A percentile compares a stretch with the other conserved stretches of the same genome.
These are phyloP conservation scores for Podospora tetraspora DNA, from an alignment of 495 filamentous ascomycete species.

Conservation along the genomic window DNA sequence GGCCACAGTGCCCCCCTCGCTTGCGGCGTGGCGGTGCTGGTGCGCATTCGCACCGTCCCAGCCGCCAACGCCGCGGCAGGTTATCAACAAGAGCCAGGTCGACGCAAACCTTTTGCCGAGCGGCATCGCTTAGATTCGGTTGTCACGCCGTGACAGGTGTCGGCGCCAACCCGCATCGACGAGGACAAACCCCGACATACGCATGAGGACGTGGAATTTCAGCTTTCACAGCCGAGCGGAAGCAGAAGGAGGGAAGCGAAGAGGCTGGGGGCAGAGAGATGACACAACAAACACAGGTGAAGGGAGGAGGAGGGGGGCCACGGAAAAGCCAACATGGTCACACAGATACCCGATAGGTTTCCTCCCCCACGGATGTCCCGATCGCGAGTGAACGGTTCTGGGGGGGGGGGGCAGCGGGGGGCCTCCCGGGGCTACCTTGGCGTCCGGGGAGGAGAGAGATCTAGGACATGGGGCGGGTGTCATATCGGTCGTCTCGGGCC, in stretches of 20 bases:
- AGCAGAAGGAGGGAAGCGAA: neutral
- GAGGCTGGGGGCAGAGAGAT: neutral
- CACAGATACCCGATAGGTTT: constrained; percentile 27
- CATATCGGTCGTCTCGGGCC: constrained; percentile 14
- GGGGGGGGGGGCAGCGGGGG: neutral
- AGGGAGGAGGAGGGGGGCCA: neutral
- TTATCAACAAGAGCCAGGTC: neutral
- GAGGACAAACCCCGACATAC: neutral
- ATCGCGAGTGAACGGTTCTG: constrained; percentile 17
- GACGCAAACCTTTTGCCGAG: neutral
- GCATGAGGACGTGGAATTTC: neutral
- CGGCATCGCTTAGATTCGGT: neutral
- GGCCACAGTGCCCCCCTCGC: neutral
- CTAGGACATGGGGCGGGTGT: constrained; percentile 1
- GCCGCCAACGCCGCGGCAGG: neutral
- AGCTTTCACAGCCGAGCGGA: neutral
- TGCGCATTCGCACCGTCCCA: neutral
- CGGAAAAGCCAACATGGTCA: constrained; percentile 10
- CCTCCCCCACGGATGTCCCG: constrained; percentile 20
- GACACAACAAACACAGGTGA: neutral
- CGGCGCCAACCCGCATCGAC: neutral
- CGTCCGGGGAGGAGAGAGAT: constrained; percentile 8
- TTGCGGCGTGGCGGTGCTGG: neutral
- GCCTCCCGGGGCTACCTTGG: constrained; percentile 6
- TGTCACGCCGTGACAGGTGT: constrained; percentile 1